Base-by-base conservation (phyloP, 1,284 basidiomycete genomes). In the Tilletia caries region DNA sequence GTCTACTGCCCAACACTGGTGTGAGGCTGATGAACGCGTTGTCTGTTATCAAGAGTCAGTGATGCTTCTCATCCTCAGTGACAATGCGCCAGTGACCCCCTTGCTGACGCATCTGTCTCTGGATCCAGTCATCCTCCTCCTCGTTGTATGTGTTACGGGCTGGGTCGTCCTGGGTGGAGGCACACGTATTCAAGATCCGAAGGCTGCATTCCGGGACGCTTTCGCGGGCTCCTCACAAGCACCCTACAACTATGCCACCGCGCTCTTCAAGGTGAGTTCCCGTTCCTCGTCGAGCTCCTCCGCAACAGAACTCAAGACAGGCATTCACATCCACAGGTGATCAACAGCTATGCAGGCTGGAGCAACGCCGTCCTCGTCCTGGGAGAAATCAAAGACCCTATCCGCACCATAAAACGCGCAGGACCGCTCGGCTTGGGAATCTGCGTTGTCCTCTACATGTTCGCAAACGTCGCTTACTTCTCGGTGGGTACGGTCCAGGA, bases 1-100 rank as follows among this genome's bases (percentile, higher is more conserved):
- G 88, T 2, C 86, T 84, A 1, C 84, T 86, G 60, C 83, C 88
- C 37, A 86, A 86, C 50, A 86, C 85, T 80, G 91, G 91, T 1
- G 73, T 91, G 0, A 86, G 86, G 4, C 81, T 91, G 13, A 89
- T 90, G 79, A 91, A 91, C 75, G 71, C 83, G 0, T 85, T 91
- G 0, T 89, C 89, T 20, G 73, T 86, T 41, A 87, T 89, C 83
- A 91, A 91, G 20, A 29, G 58, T 62, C 12, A 62, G 58, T 62
- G 8, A 37, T 12, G 13, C 29, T 18, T 13, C 32, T 34, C 32
- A 23, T 15, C 29, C 32, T 62, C 13, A 34, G 3, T 34, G n/a
- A n/a, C n/a, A n/a, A n/a, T n/a, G 20, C 48, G 48, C 20, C 48
- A 29, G 33, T 3, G 15, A 15, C 23, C n/a, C 1, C 10, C 58